Base-by-base conservation (phyloP, 176 grass and related monocot species). In the Aechmea fasciata region DNA sequence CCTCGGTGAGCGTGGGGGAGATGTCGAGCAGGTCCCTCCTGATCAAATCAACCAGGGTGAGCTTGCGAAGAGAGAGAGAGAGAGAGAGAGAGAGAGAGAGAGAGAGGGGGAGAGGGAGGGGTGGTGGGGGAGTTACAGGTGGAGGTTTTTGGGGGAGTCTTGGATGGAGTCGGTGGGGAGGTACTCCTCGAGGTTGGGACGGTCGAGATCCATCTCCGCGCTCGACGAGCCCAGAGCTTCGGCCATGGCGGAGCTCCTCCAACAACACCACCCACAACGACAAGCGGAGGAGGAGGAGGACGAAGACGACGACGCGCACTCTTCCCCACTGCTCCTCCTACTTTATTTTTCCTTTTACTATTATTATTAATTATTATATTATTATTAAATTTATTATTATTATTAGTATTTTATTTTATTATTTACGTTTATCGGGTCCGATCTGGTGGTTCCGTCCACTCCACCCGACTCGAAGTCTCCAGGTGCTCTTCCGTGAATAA, bases 1-100 rank as follows among this genome's bases (percentile, higher is more conserved):
- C 89, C 80, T 99, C 94, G 6, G 82, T 93, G 51, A 99, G 81
- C 63, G 91, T 91, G 0, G 87, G 89, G 52, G 94, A 99, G 70
- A 99, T 99, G 78, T 99, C 94, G 47, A 99, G 82, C 82, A 99
- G 75, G 80, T 99, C 94, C 63, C 84, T 88, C 87, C 94, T 99
- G 78, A 75, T 33, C 9, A 62, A 62, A 8, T 17, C 2, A 47
- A 83, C 33, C 55, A n/a, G 20, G 20, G 10, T 18, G 55, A 61
- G 13, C 6, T 18, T 61, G 13, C 7, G 20, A 61, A 2, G 55
- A 61, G 10, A 61, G 13, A 17, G 2, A 63, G 63, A 55, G 49
- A 15, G 17, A 75, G 29, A 20, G 17, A 41, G 13, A 33, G 24
- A 41, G 55, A 13, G 55, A 48, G 19, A 9, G 13, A 33, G 24